Conservation (phyloP, 768 basidiomycete species). For the Naganishia antarctica region DNA sequence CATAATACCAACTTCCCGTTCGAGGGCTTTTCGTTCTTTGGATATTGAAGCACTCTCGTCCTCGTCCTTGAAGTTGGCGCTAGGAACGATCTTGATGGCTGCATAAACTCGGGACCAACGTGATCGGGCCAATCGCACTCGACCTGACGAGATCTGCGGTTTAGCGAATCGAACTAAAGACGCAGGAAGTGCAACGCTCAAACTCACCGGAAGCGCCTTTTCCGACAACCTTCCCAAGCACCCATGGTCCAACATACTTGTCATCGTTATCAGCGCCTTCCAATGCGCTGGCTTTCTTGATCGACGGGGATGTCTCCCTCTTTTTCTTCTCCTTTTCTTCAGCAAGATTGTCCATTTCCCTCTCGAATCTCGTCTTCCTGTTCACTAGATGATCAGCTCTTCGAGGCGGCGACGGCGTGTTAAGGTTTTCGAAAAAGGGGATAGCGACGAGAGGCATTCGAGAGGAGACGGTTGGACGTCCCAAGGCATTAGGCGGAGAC, state of each 20-base stretch:
- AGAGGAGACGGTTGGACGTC: neutral
- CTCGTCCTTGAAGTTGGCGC: neutral
- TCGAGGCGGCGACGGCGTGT: slow-evolving; percentile 9
- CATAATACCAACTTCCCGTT: slow-evolving; percentile 97
- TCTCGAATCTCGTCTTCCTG: slow-evolving; percentile 18
- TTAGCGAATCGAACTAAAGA: neutral
- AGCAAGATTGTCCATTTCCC: slow-evolving; percentile 9
- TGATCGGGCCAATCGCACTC: slow-evolving; percentile 89
- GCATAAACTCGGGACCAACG: slow-evolving; percentile 80
- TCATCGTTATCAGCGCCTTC: slow-evolving; percentile 25
- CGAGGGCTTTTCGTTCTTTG: slow-evolving; percentile 69
- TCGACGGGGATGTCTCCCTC: neutral
- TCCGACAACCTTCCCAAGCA: slow-evolving; percentile 73
- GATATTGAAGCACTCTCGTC: slow-evolving; percentile 48
- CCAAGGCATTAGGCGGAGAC: neutral
- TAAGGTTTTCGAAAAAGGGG: neutral
- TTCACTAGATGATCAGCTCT: slow-evolving; percentile 1
- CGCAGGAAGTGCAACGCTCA: too few relatives aligned
- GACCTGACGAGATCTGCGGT: slow-evolving; percentile 51
- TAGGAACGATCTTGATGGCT: slow-evolving; percentile 88
- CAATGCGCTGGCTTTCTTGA: slow-evolving; percentile 6
- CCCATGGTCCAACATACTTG: slow-evolving; percentile 67
- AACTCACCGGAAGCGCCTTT: slow-evolving; percentile 69
- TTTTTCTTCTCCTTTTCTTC: neutral
- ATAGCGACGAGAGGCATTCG: slow-evolving; percentile 4